These are phyloP conservation scores for Colletotrichum sp. DNA, from an alignment of 2,329 filamentous ascomycete species.

Conservation along the genomic window DNA sequence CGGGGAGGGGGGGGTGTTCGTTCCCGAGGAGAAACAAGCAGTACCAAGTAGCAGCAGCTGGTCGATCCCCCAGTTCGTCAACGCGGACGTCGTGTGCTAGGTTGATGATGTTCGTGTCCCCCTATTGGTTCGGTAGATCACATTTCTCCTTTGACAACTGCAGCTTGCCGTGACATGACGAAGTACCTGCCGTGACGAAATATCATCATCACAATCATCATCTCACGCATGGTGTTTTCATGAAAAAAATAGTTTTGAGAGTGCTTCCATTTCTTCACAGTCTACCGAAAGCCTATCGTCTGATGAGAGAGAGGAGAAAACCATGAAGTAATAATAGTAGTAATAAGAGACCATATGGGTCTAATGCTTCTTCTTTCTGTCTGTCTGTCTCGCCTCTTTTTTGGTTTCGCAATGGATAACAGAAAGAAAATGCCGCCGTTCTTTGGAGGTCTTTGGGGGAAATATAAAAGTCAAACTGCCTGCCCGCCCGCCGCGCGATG, in stretches of 20 bases:
- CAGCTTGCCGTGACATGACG: not conserved
- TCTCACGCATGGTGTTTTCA: not conserved
- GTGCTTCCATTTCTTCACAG: conserved; percentile 2
- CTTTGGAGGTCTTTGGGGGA: not conserved
- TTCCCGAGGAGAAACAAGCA: not conserved
- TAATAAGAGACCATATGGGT: not conserved
- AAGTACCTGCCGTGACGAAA: not conserved
- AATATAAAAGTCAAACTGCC: not conserved
- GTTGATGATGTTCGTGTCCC: not conserved
- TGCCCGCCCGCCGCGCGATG: conserved; percentile 15
- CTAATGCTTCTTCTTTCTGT: conserved; percentile 12
- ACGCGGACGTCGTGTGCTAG: not conserved
- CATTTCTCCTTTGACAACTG: not conserved
- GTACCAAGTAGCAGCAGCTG: not conserved
- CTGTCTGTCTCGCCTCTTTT: not conserved
- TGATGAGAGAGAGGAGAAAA: not conserved
- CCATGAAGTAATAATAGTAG: not conserved
- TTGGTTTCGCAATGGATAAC: not conserved
- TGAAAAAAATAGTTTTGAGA: not conserved
- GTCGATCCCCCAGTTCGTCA: conserved; percentile 6
- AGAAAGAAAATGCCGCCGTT: not conserved
- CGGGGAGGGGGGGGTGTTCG: not conserved
- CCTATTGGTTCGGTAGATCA: not conserved
- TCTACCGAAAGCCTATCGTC: conserved; percentile 6
- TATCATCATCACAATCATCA: not conserved